Conservation (phyloP, 2,329 filamentous ascomycete genomes). For the Metarhizium anisopliae region DNA sequence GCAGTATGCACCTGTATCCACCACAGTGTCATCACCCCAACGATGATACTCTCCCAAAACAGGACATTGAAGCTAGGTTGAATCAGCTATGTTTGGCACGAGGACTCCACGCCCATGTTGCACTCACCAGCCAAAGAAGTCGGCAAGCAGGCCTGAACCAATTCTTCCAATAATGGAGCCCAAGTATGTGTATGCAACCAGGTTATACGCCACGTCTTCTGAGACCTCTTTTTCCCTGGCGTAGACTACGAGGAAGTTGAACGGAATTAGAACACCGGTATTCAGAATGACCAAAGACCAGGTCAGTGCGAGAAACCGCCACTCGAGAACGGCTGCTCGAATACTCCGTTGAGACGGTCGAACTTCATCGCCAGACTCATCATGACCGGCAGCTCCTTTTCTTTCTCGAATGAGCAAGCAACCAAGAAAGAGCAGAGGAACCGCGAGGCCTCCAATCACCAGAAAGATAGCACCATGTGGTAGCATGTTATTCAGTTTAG, state of each 20-base stretch:
- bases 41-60: slow-evolving; percentile 11
- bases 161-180: slow-evolving; percentile 45
- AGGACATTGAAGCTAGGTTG: slow-evolving; percentile 30
- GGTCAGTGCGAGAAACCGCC: slow-evolving; percentile 14
- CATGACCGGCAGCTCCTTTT: slow-evolving; percentile 7
- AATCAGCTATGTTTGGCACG: neutral
- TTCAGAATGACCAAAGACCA: slow-evolving; percentile 17
- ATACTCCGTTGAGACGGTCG: slow-evolving; percentile 7
- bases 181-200: slow-evolving; percentile 53
- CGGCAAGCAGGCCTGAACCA: slow-evolving; percentile 40
- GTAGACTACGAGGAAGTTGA: slow-evolving; percentile 16
- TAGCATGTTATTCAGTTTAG: slow-evolving; percentile 8
- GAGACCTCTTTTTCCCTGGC: neutral
- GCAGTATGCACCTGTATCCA: slow-evolving; percentile 19
- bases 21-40: slow-evolving; percentile 18
- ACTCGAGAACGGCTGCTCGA: slow-evolving; percentile 19
- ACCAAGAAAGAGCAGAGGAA: slow-evolving; percentile 16
- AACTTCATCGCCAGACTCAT: slow-evolving; percentile 7
- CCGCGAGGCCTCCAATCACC: slow-evolving; percentile 13
- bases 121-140: slow-evolving; percentile 34
- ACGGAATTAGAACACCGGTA: slow-evolving; percentile 20
- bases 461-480: slow-evolving; percentile 11
- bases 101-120: too few relatives aligned
- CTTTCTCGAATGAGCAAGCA: slow-evolving; percentile 21
- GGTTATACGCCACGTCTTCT: slow-evolving; percentile 7